Conservation (phyloP, 371 early-diverging fungal species). For the Actinomortierella wolfii region DNA sequence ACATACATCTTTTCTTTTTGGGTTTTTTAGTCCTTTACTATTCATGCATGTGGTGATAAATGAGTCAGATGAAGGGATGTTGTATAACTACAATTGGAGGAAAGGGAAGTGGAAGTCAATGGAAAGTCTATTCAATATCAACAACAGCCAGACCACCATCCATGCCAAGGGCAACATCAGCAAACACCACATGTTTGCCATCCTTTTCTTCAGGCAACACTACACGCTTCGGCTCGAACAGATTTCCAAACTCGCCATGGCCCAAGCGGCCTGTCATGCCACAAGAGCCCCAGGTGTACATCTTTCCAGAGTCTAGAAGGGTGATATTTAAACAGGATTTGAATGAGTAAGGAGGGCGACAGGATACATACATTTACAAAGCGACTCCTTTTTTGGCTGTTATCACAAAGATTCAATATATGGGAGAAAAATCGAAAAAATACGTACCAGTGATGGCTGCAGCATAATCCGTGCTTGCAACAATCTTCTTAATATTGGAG, state of each 20-base stretch:
- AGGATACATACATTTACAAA: too few species aligned
- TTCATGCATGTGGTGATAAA: too few species aligned
- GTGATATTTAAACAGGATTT: too few species aligned
- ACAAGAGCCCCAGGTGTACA: constrained; percentile 66
- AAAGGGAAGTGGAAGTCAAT: too few species aligned
- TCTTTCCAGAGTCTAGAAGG: constrained; percentile 55
- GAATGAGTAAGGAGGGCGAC: too few species aligned
- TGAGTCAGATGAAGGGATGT: too few species aligned
- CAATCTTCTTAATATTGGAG: constrained; percentile 46
- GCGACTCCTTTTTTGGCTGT: too few species aligned
- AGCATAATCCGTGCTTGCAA: constrained; percentile 66
- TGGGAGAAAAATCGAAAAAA: not conserved
- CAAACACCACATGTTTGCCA: constrained; percentile 37
- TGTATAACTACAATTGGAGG: too few species aligned
- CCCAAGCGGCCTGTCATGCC: constrained; percentile 60
- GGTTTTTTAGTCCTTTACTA: too few species aligned
- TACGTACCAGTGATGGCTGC: constrained; percentile 60
- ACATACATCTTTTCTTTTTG: too few species aligned
- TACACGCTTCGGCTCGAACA: constrained; percentile 52
- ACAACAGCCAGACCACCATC: constrained; percentile 54
- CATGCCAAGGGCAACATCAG: constrained; percentile 56
- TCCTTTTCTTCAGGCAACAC: constrained; percentile 29
- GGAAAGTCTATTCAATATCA: not conserved
- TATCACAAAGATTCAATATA: not conserved
- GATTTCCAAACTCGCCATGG: constrained; percentile 52